These are phyloP conservation scores for Amesomyces nigricolor DNA, from an alignment of 2,329 filamentous ascomycete genomes.

Conservation along the genomic window DNA sequence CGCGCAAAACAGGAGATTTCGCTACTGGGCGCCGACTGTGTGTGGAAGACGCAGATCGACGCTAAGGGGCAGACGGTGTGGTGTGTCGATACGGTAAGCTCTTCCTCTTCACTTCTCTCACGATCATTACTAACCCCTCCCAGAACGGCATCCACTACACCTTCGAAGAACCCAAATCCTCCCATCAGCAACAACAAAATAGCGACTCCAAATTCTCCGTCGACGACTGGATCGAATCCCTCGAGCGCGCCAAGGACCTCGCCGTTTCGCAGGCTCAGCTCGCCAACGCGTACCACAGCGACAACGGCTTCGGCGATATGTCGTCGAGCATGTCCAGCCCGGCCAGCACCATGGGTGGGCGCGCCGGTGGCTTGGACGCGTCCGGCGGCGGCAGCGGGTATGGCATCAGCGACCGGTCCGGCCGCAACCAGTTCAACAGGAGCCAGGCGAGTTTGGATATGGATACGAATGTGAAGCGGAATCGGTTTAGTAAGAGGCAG, in stretches of 20 bases:
- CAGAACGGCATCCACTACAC: constrained; percentile 85
- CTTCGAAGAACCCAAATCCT: constrained; percentile 86
- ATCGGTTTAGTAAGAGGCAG: constrained; percentile 84
- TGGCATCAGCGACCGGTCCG: constrained; percentile 47
- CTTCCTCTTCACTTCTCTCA: constrained; percentile 5
- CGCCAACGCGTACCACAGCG: constrained; percentile 56
- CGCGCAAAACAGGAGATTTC: constrained; percentile 88
- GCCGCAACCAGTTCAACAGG: constrained; percentile 55
- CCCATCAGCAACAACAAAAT: constrained; percentile 34
- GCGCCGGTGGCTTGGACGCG: constrained; percentile 39
- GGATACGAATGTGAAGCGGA: constrained; percentile 45
- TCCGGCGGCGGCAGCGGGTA: constrained; percentile 22
- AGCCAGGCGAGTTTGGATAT: constrained; percentile 49
- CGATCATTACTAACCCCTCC: not conserved
- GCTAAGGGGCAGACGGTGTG: constrained; percentile 83
- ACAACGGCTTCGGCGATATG: constrained; percentile 63
- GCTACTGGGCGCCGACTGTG: constrained; percentile 67
- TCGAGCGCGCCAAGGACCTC: constrained; percentile 81
- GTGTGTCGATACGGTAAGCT: constrained; percentile 87
- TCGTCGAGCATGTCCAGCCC: constrained; percentile 70
- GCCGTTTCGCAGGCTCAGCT: constrained; percentile 67
- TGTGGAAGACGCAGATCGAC: constrained; percentile 76
- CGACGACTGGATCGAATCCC: constrained; percentile 86
- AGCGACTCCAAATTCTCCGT: constrained; percentile 63
- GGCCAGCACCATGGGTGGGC: constrained; percentile 63